Evolutionary conservation across 768 basidiomycete genomes (phyloP).

Genomic region (Inosperma sp.): DNA sequence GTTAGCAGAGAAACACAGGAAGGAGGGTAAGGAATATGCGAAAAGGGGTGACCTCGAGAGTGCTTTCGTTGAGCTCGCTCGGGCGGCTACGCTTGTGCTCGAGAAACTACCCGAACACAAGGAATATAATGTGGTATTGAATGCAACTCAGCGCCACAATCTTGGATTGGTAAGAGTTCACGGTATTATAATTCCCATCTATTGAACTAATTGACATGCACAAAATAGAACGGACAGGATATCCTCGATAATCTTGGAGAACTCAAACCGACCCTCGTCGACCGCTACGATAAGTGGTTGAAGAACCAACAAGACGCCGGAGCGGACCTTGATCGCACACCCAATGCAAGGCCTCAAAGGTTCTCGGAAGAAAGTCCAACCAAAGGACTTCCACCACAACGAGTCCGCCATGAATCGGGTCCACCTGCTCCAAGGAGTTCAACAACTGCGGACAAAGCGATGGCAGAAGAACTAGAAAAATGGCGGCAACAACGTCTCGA

Average conservation of each 20-base stretch:
- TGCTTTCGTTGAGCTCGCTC: slow-evolving; percentile 70
- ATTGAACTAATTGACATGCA: background rate
- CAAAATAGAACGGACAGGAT: slow-evolving; percentile 70
- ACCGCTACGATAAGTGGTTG: slow-evolving; percentile 60
- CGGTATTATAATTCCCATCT: background rate
- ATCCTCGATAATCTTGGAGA: slow-evolving; percentile 63
- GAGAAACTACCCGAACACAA: slow-evolving; percentile 73
- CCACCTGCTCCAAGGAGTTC: slow-evolving; percentile 21
- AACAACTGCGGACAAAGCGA: slow-evolving; percentile 20
- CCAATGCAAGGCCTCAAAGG: slow-evolving; percentile 25
- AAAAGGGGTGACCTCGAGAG: slow-evolving; percentile 56
- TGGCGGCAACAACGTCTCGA: slow-evolving; percentile 36
- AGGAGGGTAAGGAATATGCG: slow-evolving; percentile 45
- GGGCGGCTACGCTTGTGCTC: slow-evolving; percentile 71
- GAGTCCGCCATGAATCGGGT: slow-evolving; percentile 26
- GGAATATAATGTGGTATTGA: slow-evolving; percentile 57
- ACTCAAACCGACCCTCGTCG: slow-evolving; percentile 60
- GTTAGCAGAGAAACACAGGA: slow-evolving; percentile 57
- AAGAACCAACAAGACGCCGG: slow-evolving; percentile 38
- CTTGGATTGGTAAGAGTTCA: slow-evolving; percentile 57
- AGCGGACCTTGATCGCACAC: slow-evolving; percentile 23
- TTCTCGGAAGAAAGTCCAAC: slow-evolving; percentile 20
- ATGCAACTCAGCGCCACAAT: slow-evolving; percentile 55
- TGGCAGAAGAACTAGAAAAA: slow-evolving; percentile 33
- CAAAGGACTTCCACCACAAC: slow-evolving; percentile 20